phyloP scores from a whole-genome alignment of 768 basidiomycete genomes.

The Pilatotrama ljubarskyi region DNA sequence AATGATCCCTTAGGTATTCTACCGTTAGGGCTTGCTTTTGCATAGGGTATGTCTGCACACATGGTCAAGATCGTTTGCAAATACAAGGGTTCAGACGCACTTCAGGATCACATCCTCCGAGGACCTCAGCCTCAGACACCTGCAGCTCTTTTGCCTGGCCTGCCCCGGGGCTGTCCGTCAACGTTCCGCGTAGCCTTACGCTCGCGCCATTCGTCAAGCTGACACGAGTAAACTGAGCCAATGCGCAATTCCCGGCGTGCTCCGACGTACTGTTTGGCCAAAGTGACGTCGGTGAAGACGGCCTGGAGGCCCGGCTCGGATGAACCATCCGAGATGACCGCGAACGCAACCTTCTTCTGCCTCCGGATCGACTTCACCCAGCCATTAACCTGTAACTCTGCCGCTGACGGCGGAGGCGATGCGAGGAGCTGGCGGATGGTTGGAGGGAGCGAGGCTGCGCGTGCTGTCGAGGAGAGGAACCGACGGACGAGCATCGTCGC shows the following conservation, averaged over 20 bases:
- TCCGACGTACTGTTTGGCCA: conserved; percentile 34
- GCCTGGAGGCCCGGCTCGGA: conserved; percentile 71
- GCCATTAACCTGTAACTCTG: conserved; percentile 56
- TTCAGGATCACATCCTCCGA: conserved; percentile 61
- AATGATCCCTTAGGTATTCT: conserved; percentile 82
- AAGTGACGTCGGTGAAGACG: conserved; percentile 55
- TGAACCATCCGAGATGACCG: conserved; percentile 81
- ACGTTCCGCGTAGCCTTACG: conserved; percentile 48
- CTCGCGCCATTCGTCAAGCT: conserved; percentile 55
- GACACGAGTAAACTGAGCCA: background rate
- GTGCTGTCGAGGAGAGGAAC: conserved; percentile 21
- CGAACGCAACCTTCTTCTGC: conserved; percentile 89
- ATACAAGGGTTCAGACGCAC: conserved; percentile 34
- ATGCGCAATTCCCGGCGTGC: background rate
- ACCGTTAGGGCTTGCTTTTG: conserved; percentile 83
- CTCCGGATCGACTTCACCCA: conserved; percentile 86
- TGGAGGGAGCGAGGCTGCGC: conserved; percentile 25
- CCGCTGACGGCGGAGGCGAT: conserved; percentile 9
- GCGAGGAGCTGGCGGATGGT: conserved; percentile 41
- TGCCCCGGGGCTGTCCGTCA: conserved; percentile 47
- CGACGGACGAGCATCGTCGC: conserved; percentile 29
- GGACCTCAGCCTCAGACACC: conserved; percentile 47
- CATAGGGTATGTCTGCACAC: conserved; percentile 76
- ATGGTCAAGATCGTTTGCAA: conserved; percentile 17
- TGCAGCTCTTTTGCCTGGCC: conserved; percentile 55